Evolutionary conservation across 2,329 filamentous ascomycete genomes (phyloP).

Genomic region (Fusarium paranaense): DNA sequence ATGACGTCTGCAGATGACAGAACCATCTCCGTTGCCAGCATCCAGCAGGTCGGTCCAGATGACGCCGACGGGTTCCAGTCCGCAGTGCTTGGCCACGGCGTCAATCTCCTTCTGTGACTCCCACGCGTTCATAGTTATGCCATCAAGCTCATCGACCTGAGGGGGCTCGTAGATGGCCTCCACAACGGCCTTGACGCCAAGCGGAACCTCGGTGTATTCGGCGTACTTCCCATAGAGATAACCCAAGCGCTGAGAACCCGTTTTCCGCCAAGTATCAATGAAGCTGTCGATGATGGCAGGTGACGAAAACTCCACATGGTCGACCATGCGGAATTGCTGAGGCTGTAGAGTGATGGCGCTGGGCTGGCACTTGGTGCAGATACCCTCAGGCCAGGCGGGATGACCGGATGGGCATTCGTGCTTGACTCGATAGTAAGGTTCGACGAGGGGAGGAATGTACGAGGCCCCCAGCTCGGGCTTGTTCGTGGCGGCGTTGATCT

Average conservation of each 20-base stretch:
- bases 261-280: conserved; percentile 90
- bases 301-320: conserved; percentile 95
- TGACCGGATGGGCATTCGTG: conserved; percentile 93
- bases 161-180: conserved; percentile 98
- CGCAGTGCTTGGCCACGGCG: conserved; percentile 83
- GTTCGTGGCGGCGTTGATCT: conserved; percentile 96
- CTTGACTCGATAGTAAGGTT: conserved; percentile 92
- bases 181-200: conserved; percentile 94
- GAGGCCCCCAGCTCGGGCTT: conserved; percentile 94
- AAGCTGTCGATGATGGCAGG: conserved; percentile 88
- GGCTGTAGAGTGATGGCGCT: conserved; percentile 96
- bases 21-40: conserved; percentile 82
- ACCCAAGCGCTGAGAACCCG: conserved; percentile 85
- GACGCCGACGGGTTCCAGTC: conserved; percentile 88
- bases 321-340: conserved; percentile 95
- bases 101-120: conserved; percentile 86
- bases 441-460: conserved; percentile 93
- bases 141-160: conserved; percentile 89
- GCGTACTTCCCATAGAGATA: conserved; percentile 92
- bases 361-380: conserved; percentile 98
- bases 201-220: conserved; percentile 90
- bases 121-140: conserved; percentile 87
- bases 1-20: conserved; percentile 94
- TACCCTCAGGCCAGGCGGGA: conserved; percentile 92
- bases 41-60: conserved; percentile 95